These are phyloP conservation scores for Paulownia fortunei DNA, from an alignment of 257 asterid genomes.

Conservation along the genomic window DNA sequence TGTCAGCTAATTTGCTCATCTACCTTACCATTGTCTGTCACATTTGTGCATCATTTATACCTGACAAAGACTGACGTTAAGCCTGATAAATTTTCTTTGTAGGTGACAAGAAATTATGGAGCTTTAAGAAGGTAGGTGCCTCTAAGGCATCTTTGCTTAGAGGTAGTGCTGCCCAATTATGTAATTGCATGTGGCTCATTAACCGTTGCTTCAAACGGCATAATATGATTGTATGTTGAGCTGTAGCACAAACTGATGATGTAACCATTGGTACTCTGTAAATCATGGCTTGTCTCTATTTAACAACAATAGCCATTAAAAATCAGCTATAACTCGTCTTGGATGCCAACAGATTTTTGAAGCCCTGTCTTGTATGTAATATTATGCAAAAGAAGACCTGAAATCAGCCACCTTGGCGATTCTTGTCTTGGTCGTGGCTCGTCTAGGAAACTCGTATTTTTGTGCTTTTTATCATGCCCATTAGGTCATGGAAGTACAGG, in stretches of 20 bases:
- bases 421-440: background rate
- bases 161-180: background rate
- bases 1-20: background rate
- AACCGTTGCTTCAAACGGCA: background rate
- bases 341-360: background rate
- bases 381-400: background rate
- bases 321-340: background rate
- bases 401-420: background rate
- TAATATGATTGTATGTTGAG: background rate
- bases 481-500: background rate
- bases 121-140: conserved; percentile 66
- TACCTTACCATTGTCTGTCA: background rate
- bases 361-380: background rate
- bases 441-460: background rate
- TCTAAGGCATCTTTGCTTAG: conserved; percentile 4
- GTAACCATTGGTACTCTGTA: background rate
- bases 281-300: background rate
- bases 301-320: background rate
- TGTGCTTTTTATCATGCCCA: background rate
- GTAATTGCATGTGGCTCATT: background rate
- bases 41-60: background rate
- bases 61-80: background rate
- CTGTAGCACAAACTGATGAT: background rate
- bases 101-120: conserved; percentile 90
- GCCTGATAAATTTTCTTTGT: conserved; percentile 28